Conservation (phyloP, 441 rosid genomes). For the Capsella rubella region DNA sequence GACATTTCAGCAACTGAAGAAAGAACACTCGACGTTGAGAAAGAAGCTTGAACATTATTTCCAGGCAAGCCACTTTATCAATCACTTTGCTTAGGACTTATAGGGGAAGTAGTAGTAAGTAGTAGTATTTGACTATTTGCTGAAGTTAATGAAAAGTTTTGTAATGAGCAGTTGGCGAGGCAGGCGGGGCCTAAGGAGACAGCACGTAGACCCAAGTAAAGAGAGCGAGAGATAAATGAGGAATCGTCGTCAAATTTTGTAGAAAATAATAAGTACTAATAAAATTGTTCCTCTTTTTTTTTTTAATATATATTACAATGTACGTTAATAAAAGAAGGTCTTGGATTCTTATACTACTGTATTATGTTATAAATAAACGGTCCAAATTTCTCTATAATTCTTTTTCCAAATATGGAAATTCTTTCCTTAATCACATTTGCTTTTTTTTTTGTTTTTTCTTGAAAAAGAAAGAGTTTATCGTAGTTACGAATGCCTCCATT, state of each 20-base stretch:
- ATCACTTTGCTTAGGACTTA: neutral
- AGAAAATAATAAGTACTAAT: conserved; percentile 1
- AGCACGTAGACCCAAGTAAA: conserved; percentile 65
- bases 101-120: neutral
- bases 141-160: neutral
- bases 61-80: conserved; percentile 55
- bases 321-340: conserved; percentile 32
- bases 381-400: conserved; percentile 28
- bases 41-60: conserved; percentile 89
- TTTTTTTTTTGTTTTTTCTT: too few species aligned
- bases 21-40: conserved; percentile 77
- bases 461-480: too few species aligned
- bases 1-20: conserved; percentile 87
- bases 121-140: neutral
- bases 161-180: conserved; percentile 65
- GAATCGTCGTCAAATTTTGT: conserved; percentile 44
- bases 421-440: conserved; percentile 4
- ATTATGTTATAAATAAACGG: conserved; percentile 37
- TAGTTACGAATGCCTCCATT: neutral
- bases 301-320: conserved; percentile 4
- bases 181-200: conserved; percentile 77
- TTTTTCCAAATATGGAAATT: conserved; percentile 16
- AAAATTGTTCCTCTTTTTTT: conserved; percentile 33
- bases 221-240: conserved; percentile 21
- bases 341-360: conserved; percentile 4